A percentile compares a stretch with the other conserved stretches of the same genome.
Evolutionary conservation across 345 rosid species (phyloP).

Genomic region (Populus nigra): DNA sequence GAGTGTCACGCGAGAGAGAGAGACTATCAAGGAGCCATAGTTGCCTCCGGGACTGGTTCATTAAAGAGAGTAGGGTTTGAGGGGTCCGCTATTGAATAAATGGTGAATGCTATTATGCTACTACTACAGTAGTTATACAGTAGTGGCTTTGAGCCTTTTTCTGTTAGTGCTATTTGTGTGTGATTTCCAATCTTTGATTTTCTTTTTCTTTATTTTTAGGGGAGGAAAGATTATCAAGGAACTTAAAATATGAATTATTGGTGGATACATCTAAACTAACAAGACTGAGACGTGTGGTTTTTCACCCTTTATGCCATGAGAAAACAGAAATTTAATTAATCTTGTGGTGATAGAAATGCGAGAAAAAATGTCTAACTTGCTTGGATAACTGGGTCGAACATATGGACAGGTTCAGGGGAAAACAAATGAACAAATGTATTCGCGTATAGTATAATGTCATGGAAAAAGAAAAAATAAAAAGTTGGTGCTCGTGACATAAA

Average conservation of each 20-base stretch:
- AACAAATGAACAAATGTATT: too few species aligned
- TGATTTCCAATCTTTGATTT: conserved; percentile 14
- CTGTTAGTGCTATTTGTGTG: neutral
- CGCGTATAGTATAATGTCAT: neutral
- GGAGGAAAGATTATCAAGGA: neutral
- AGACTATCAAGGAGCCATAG: neutral
- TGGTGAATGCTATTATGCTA: neutral
- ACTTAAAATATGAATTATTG: neutral
- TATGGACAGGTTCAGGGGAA: neutral
- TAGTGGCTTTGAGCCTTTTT: neutral
- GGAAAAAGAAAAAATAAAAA: too few species aligned
- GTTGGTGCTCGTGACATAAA: neutral
- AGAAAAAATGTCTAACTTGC: neutral
- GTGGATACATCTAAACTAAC: neutral
- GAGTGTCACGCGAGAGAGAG: neutral
- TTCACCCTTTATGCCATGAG: neutral
- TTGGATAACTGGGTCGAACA: neutral
- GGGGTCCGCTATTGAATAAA: neutral
- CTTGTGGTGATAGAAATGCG: neutral
- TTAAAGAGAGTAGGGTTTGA: neutral
- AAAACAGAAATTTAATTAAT: neutral
- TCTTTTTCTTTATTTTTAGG: neutral
- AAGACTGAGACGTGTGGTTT: too few species aligned
- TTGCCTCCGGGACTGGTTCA: neutral
- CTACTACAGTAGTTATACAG: too few species aligned